Evolutionary conservation across 2,329 filamentous ascomycete genomes (phyloP), one percentile per base, ranked within the genome.

Genomic region (Aurifilum marmelostoma): DNA sequence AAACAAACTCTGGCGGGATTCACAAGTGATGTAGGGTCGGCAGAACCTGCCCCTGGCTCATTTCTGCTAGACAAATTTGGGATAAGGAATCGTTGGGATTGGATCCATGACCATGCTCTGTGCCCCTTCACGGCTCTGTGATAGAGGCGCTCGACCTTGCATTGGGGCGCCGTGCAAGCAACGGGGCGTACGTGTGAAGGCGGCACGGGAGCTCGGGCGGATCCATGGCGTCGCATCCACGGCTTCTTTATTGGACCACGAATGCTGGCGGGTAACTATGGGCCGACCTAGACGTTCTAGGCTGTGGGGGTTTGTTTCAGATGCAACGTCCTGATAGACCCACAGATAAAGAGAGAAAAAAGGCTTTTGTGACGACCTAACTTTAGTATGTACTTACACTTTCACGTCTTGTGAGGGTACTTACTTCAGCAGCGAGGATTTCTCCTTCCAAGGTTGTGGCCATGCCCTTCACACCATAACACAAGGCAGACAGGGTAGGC

Each of bases 221-320:
- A 4, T 32, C 52, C 9, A 47, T 18, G 21, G 43, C n/a, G 43
- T 47, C 9, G 18, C 43, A 21, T 8, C 21, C 43, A 47, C 43
- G 43, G 52, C 52, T 32, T 14, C 14, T 29, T 32, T 32, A 56
- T 14, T 56, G 52, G 52, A 16, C 50, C 50, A 54, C 52, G 27
- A 12, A 32, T 29, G 52, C 52, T 56, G 24, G 24, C 52, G 52
- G 52, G 14, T 56, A 56, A 56, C 32, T 29, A 56, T 56, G 52
- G 52, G 52, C 52, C 52, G 14, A 24, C 52, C 0, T 29, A 21
- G 6, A 29, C 32, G 52, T 29, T 56, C 52, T 56, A 56, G 52
- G 24, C 52, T 7, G 14, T 56, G 24, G 24, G 52, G 52, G 27
- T 56, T 54, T 56, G 52, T 56, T 56, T 56, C 52, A 56, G 52